These are phyloP conservation scores for Avena sativa DNA, from an alignment of 176 grass and related monocot genomes.

Conservation along the genomic window DNA sequence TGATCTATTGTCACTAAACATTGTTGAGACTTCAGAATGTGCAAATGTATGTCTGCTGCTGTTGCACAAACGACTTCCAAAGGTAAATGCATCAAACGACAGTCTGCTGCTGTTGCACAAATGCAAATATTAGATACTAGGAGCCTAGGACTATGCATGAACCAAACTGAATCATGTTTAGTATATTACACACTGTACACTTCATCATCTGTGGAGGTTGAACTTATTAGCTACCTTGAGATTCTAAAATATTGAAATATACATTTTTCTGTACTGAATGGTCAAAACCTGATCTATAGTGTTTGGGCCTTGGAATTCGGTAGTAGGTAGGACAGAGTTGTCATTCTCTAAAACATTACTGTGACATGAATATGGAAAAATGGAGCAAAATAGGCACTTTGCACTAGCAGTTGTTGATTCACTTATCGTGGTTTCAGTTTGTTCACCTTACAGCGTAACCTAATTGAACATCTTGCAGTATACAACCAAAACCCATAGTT, in stretches of 20 bases:
- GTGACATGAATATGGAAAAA: neutral
- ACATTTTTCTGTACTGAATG: neutral
- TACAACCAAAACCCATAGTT: neutral
- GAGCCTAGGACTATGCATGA: constrained; percentile 30
- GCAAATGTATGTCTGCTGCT: constrained; percentile 4
- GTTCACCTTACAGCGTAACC: neutral
- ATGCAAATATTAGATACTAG: neutral
- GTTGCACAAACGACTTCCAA: constrained; percentile 29
- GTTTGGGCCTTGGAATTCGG: neutral
- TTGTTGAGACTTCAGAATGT: neutral
- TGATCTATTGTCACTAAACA: constrained; percentile 22
- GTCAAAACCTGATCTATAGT: constrained; percentile 10
- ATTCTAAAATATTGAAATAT: constrained; percentile 6
- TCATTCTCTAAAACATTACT: neutral
- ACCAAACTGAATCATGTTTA: neutral
- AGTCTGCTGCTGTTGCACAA: constrained; percentile 5
- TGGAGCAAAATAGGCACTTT: neutral
- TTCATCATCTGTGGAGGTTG: neutral
- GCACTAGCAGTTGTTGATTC: neutral
- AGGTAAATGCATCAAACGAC: too few species aligned
- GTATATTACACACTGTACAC: neutral
- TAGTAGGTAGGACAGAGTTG: neutral
- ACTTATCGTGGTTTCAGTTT: neutral
- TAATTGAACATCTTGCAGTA: neutral
- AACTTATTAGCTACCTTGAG: constrained; percentile 16